Evolutionary conservation across 768 basidiomycete species (phyloP), one percentile per base, ranked within the genome.

Genomic region (Amanita subjunquillea): DNA sequence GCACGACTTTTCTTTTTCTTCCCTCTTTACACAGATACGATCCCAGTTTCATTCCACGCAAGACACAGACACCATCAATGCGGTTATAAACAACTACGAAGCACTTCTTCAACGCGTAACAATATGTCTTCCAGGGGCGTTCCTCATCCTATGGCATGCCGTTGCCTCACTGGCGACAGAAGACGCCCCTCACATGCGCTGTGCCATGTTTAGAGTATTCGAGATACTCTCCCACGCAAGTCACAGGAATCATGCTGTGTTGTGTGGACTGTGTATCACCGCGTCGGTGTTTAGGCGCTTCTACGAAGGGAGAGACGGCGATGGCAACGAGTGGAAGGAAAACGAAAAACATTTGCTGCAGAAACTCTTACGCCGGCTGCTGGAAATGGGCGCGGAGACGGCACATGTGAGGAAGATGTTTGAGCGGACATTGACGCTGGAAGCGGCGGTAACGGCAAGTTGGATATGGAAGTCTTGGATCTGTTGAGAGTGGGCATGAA

Each of bases 361-460:
- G 59, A 86, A 82, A 62, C 71, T 91, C 0, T 63, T 88, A 20
- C 72, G 80, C 48, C 72, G 78, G n/a, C 62, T 91, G 17, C 68
- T 91, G 36, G 87, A 91, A 56, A 81, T 91, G 70, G 87, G 89
- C 1, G 75, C 82, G 0, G 80, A 76, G 3, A 80, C 83, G 0
- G 67, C 72, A 7, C 83, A 89, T 30, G 79, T 79, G n/a, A 69
- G 84, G 42, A 60, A 62, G 9, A 75, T 91, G 37, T 81, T 92
- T 51, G 79, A 83, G 57, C 71, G 69, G 25, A 73, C 74, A 0
- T 69, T 84, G 43, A 72, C 62, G 41, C 65, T 67, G 3, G 70
- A 78, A 48, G 70, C 69, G 4, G 64, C 38, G 69, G 66, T 2
- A 72, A 78, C 50, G 70, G 67, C 0, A 40, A 29, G n/a, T 62